phyloP scores from a whole-genome alignment of 2,329 filamentous ascomycete genomes.

The Fusarium tuaranense region DNA sequence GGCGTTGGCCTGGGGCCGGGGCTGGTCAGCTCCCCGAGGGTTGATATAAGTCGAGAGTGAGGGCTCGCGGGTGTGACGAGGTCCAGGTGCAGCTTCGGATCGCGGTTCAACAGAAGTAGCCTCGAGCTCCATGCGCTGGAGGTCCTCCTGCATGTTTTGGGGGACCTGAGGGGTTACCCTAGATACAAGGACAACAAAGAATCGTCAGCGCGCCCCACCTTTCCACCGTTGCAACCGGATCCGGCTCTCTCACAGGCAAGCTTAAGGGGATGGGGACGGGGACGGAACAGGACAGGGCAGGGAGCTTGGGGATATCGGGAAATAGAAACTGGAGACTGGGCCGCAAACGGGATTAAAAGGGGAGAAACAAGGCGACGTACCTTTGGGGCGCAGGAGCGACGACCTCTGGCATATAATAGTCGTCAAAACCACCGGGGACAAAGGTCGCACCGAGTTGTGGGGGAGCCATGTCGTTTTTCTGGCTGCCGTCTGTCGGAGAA shows the following conservation, averaged over 20 bases:
- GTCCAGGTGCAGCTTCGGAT: constrained; percentile 47
- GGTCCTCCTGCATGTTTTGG: constrained; percentile 94
- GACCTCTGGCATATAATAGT: constrained; percentile 72
- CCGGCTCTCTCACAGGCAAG: constrained; percentile 35
- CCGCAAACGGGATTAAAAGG: constrained; percentile 30
- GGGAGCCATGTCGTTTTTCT: constrained; percentile 44
- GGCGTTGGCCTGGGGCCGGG: constrained; percentile 47
- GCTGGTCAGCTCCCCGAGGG: constrained; percentile 44
- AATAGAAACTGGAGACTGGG: constrained; percentile 32
- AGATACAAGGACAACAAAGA: constrained; percentile 49
- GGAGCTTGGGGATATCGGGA: constrained; percentile 34
- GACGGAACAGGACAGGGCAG: constrained; percentile 20
- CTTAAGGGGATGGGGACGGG: constrained; percentile 29
- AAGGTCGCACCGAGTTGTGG: constrained; percentile 65
- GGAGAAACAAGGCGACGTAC: constrained; percentile 53
- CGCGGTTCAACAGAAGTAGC: constrained; percentile 63
- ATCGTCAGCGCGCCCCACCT: constrained; percentile 54
- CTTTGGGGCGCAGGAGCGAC: constrained; percentile 68
- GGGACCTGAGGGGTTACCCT: constrained; percentile 96
- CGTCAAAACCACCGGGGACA: constrained; percentile 68
- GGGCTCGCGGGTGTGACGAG: constrained; percentile 56
- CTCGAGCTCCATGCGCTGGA: constrained; percentile 90
- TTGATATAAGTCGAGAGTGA: constrained; percentile 56
- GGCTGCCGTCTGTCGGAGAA: constrained; percentile 43
- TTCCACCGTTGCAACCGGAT: constrained; percentile 44